Percentiles rank a stretch among this genome's conserved stretches.
Conservation (phyloP, 1,139 yeast genomes). For the Pichia norvegensis region DNA sequence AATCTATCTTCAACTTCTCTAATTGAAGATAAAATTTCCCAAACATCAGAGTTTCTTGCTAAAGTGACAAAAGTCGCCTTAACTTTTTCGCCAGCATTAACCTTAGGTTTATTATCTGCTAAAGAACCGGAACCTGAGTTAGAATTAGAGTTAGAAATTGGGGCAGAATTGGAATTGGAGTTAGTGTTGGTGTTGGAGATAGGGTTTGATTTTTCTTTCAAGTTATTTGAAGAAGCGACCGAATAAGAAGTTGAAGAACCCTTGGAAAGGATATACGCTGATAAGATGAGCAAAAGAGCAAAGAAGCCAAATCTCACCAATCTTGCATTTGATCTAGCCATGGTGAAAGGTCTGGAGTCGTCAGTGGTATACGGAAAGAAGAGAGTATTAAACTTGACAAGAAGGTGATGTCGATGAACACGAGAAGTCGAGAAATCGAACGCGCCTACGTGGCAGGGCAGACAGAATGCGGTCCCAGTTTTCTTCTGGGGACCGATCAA, state of each 20-base stretch:
- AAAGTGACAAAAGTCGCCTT: slow-evolving; percentile 57
- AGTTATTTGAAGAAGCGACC: slow-evolving; percentile 6
- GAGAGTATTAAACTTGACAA: too few relatives aligned
- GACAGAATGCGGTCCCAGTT: too few relatives aligned
- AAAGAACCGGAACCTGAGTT: slow-evolving; percentile 6
- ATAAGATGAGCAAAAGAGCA: slow-evolving; percentile 47
- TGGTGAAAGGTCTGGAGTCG: slow-evolving; percentile 8
- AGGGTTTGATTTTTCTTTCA: neutral
- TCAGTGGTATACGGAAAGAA: neutral
- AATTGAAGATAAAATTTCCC: slow-evolving; percentile 41
- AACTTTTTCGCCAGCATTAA: slow-evolving; percentile 30
- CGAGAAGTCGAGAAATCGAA: too few relatives aligned
- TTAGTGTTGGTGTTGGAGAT: slow-evolving; percentile 1
- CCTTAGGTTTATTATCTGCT: slow-evolving; percentile 4
- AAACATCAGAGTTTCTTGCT: slow-evolving; percentile 48
- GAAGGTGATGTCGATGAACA: neutral
- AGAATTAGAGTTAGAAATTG: slow-evolving; percentile 2
- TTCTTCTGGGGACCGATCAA: too few relatives aligned
- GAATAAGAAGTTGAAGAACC: slow-evolving; percentile 42
- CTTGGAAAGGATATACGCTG: slow-evolving; percentile 54
- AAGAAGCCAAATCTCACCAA: slow-evolving; percentile 53
- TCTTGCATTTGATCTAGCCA: slow-evolving; percentile 57
- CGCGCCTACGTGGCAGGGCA: too few relatives aligned
- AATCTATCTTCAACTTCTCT: slow-evolving; percentile 63
- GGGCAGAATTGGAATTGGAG: neutral